Base-by-base conservation (phyloP, 2,329 filamentous ascomycete species). In the Trichoderma sp. region DNA sequence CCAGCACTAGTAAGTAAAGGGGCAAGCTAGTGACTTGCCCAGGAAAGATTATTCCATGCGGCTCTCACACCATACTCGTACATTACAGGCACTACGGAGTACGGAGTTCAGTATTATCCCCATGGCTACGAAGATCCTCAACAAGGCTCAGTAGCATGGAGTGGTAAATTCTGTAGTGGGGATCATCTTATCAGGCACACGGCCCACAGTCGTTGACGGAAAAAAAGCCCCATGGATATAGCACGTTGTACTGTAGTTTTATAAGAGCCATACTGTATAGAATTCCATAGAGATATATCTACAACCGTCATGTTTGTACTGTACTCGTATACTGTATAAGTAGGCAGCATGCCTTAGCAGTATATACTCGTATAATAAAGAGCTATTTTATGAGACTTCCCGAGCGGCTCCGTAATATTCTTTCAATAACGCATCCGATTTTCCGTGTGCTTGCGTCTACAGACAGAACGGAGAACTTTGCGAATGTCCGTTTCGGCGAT, bases 1-100 rank as follows among this genome's bases (percentile, higher is more conserved):
- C 12, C 32, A 58, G 34, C 34, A 32, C 57, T 59, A 68, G 65
- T 68, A 47, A 59, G 65, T 68, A 58, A 68, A 68, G 65, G 65
- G 65, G 65, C 36, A 58, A 59, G 65, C 53, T 68, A 68, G 53
- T 43, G 65, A 26, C 8, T 26, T 55, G 26, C 50, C 20, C 17
- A 62, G 34, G 15, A 28, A 43, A 11, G 23, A 58, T 17, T 66
- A 55, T 55, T 66, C 28, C 28, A 17, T 66, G 63, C 20, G 47
- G 63, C 30, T 67, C 47, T 39, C 20, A 23, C 15, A 28, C 32
- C 20, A 55, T 15, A 1, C 15, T 5, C 5, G 34, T 36, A 36
- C 34, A 36, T 36, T 34, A 53, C 57, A 58, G 15, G 57, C 30
- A 34, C 57, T 50, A 50, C 43, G 17, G 17, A 17, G 26, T 39